phyloP scores from a whole-genome alignment of 2,329 filamentous ascomycete genomes.

The Sordariomycetes sp. region DNA sequence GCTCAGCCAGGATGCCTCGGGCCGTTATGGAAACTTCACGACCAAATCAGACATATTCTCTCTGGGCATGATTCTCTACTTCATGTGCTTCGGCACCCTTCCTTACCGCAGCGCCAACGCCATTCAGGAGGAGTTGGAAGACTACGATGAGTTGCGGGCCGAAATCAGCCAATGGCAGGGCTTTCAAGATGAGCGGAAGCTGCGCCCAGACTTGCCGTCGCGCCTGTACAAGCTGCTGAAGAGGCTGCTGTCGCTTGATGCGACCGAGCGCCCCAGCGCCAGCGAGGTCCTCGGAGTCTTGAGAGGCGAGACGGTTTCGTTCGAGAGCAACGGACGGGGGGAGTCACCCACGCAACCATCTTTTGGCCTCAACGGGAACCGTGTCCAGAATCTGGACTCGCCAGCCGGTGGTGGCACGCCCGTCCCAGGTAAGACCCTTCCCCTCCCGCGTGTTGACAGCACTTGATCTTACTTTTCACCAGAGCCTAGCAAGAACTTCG shows the following conservation, averaged over 20 bases:
- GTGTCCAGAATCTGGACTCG: conserved; percentile 48
- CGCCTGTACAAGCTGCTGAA: conserved; percentile 81
- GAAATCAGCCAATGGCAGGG: conserved; percentile 86
- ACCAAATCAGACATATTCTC: conserved; percentile 98
- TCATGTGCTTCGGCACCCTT: conserved; percentile 87
- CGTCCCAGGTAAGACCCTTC: conserved; percentile 22
- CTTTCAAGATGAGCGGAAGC: conserved; percentile 67
- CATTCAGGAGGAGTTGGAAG: conserved; percentile 84
- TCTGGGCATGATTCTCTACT: conserved; percentile 95
- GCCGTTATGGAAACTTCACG: conserved; percentile 83
- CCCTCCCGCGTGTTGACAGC: conserved; percentile 9
- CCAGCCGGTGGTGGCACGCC: conserved; percentile 40
- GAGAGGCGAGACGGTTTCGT: conserved; percentile 53
- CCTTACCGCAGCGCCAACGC: conserved; percentile 80
- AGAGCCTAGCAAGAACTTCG: too few species aligned
- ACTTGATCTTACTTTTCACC: conserved; percentile 17
- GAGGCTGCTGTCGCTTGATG: conserved; percentile 68
- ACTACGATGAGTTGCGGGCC: conserved; percentile 71
- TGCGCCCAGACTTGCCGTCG: conserved; percentile 74
- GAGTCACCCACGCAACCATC: background rate
- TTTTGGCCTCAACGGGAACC: conserved; percentile 30
- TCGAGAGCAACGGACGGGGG: conserved; percentile 24
- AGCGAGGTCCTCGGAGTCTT: conserved; percentile 77
- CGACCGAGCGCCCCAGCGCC: conserved; percentile 69
- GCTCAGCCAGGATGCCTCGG: conserved; percentile 56